These are phyloP conservation scores for Fusarium coicis DNA, from an alignment of 2,329 filamentous ascomycete genomes.

Conservation along the genomic window DNA sequence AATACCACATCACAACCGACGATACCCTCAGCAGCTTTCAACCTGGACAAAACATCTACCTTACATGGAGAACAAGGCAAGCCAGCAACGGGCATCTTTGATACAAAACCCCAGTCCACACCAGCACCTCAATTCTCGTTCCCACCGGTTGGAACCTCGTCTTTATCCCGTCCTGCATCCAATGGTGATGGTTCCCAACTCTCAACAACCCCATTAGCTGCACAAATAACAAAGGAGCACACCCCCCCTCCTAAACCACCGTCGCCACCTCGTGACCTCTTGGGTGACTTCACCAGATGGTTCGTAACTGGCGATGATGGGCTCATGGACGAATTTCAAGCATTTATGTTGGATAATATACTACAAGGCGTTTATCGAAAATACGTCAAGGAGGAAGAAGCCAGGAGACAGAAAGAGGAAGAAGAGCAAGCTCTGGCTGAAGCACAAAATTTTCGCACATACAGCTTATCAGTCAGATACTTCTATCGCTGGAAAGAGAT, in stretches of 20 bases:
- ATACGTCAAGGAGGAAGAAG: conserved; percentile 54
- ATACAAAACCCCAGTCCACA: background rate
- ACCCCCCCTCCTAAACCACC: conserved; percentile 5
- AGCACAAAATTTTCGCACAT: conserved; percentile 59
- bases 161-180: background rate
- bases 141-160: conserved; percentile 8
- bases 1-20: background rate
- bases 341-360: conserved; percentile 58
- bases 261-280: conserved; percentile 51
- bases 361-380: conserved; percentile 55
- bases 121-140: conserved; percentile 22
- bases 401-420: conserved; percentile 58
- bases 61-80: conserved; percentile 1
- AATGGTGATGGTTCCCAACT: background rate
- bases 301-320: conserved; percentile 65
- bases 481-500: conserved; percentile 67
- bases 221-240: conserved; percentile 13
- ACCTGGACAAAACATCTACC: background rate
- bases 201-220: conserved; percentile 2
- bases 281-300: conserved; percentile 65
- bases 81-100: conserved; percentile 3
- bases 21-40: background rate
- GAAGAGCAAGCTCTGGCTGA: conserved; percentile 58
- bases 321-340: conserved; percentile 62
- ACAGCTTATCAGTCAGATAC: conserved; percentile 64